phyloP scores from a whole-genome alignment of 768 basidiomycete species.

The Daedaleopsis nitida region DNA sequence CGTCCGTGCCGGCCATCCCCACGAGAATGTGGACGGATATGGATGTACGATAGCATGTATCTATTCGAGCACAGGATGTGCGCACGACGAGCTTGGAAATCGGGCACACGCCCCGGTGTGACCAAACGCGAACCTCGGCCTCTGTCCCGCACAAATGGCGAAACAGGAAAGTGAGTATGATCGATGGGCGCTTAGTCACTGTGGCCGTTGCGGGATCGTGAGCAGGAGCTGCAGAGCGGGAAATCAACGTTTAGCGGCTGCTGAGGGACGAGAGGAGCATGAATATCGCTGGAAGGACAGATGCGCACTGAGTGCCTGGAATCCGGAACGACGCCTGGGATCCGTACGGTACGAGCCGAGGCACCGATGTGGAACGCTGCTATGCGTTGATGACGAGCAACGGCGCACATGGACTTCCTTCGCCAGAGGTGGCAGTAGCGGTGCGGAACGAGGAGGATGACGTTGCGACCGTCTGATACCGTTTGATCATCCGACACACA shows the following conservation, averaged over 20 bases:
- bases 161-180: not conserved
- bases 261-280: no score
- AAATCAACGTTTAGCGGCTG: not conserved
- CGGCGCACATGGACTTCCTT: not conserved
- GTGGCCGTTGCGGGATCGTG: not conserved
- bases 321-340: not conserved
- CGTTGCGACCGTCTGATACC: not conserved
- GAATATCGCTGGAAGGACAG: not conserved
- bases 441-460: not conserved
- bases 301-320: not conserved
- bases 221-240: not conserved
- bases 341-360: not conserved
- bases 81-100: not conserved
- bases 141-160: not conserved
- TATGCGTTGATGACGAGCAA: not conserved
- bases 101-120: not conserved
- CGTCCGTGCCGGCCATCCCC: not conserved
- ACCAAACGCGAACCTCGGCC: not conserved
- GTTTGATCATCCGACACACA: not conserved
- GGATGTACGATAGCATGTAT: conserved; percentile 5
- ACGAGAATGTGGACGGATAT: conserved; percentile 1
- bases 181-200: not conserved
- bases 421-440: not conserved
- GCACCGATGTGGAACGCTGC: not conserved
- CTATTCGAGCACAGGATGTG: not conserved